Evolutionary conservation across 2,329 filamentous ascomycete genomes (phyloP).

Genomic region (Nemania diffusa): DNA sequence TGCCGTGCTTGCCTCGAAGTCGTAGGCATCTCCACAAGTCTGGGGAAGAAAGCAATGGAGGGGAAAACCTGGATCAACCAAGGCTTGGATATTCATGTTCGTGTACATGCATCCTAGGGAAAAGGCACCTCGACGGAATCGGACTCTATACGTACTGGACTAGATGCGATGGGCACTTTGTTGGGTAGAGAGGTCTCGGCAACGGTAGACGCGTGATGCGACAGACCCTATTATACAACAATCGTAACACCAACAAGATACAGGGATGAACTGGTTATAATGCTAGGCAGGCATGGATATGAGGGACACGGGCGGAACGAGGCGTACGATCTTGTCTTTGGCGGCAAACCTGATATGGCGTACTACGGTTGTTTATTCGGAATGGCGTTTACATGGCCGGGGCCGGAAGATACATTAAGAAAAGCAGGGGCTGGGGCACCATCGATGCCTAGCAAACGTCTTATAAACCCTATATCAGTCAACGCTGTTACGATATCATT

Average conservation of each 20-base stretch:
- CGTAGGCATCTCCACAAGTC: not conserved
- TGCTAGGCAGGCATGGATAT: slow-evolving; percentile 3
- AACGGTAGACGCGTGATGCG: slow-evolving; percentile 15
- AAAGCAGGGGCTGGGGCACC: slow-evolving; percentile 16
- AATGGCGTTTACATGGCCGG: slow-evolving; percentile 29
- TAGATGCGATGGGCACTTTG: not conserved
- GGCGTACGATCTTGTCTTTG: not conserved
- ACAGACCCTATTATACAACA: slow-evolving; percentile 8
- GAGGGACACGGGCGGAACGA: not conserved
- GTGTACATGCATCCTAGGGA: slow-evolving; percentile 1
- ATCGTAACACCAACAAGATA: slow-evolving; percentile 11
- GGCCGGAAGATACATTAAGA: slow-evolving; percentile 18
- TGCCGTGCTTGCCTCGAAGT: too few species aligned
- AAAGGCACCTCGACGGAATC: not conserved
- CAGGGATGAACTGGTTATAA: slow-evolving; percentile 24
- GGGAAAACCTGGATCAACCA: not conserved
- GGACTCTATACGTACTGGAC: not conserved
- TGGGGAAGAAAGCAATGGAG: not conserved
- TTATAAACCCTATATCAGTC: slow-evolving; percentile 22
- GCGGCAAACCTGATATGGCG: slow-evolving; percentile 27
- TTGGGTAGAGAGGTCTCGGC: slow-evolving; percentile 3
- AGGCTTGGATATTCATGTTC: not conserved
- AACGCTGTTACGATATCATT: slow-evolving; percentile 23
- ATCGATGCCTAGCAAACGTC: slow-evolving; percentile 7
- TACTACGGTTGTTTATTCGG: slow-evolving; percentile 5